A percentile compares a stretch with the other conserved stretches of the same genome.
Evolutionary conservation across 2,329 filamentous ascomycete species (phyloP).

Genomic region (Claviceps paspali): DNA sequence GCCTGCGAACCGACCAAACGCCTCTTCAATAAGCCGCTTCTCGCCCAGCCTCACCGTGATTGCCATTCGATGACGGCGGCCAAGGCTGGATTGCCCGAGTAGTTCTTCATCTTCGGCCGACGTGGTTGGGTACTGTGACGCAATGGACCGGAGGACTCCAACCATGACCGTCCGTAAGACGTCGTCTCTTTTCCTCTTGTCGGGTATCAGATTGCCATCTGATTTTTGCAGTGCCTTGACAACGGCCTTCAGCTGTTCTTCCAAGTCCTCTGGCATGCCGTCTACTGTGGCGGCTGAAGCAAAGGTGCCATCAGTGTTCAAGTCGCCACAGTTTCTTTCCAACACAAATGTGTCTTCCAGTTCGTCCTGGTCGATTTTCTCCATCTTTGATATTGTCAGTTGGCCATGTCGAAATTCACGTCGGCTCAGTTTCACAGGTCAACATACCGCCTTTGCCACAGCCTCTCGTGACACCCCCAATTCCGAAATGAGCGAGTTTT

Average conservation of each 20-base stretch:
- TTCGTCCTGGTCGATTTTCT: constrained; percentile 44
- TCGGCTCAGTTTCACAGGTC: too few species aligned
- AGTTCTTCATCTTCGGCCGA: constrained; percentile 25
- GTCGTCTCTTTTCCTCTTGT: constrained; percentile 35
- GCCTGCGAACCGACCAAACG: constrained; percentile 22
- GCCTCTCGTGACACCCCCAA: constrained; percentile 22
- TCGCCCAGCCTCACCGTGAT: constrained; percentile 55
- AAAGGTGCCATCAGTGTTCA: constrained; percentile 32
- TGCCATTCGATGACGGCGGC: constrained; percentile 40
- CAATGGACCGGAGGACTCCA: constrained; percentile 21
- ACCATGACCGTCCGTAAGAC: constrained; percentile 26
- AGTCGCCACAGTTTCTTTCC: constrained; percentile 37
- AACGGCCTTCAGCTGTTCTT: constrained; percentile 33
- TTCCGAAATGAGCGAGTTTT: constrained; percentile 25
- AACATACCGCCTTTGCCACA: constrained; percentile 29
- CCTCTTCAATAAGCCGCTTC: constrained; percentile 47
- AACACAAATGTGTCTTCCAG: constrained; percentile 64
- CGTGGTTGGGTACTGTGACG: constrained; percentile 27
- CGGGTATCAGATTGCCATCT: constrained; percentile 25
- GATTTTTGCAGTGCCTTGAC: constrained; percentile 34
- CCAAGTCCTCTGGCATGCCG: constrained; percentile 34
- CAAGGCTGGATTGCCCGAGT: constrained; percentile 15
- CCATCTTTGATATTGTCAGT: constrained; percentile 15
- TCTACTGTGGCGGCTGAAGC: constrained; percentile 21
- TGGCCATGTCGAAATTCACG: too few species aligned